Evolutionary conservation across 2,329 filamentous ascomycete genomes (phyloP), one percentile per base, ranked within the genome.

Genomic region (Macrophomina phaseolina): DNA sequence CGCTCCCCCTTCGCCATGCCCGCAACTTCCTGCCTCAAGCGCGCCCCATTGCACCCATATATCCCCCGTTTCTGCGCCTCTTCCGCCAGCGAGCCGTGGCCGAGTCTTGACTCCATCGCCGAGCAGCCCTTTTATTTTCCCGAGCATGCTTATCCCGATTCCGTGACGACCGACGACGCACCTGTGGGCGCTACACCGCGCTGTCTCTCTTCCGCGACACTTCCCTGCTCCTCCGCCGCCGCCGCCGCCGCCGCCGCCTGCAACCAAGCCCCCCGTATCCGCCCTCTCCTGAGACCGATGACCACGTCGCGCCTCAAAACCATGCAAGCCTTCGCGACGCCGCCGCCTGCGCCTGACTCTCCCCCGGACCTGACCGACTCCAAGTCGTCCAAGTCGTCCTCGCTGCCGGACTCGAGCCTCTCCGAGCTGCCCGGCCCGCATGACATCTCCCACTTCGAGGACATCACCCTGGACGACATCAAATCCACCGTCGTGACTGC

Each of bases 361-460:
- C 90, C 90, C 67, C 91, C 91, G 68, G 91, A 92, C 73, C 88
- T 97, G 81, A 92, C 91, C 69, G 86, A 85, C 71, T 96, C 92
- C 68, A 96, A 94, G 79, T 95, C 92, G 69, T 97, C 92, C 70
- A 96, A 95, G 80, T 93, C 93, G 34, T 96, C 92, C 5, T 97
- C 93, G 60, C 91, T 94, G 74, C 90, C 90, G 72, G 97, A 93
- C 45, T 89, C 91, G 66, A 89, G 87, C 69, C 90, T 88, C 73
- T 90, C 93, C 73, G 91, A 92, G 71, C 75, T 78, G 55, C 77
- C 79, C 68, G 76, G 77, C 72, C 79, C 81, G 32, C 88, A 90
- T 74, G 92, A 97, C 75, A 87, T 90, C 67, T 89, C 88, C 70
- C 89, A 97, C 77, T 97, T 97, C 73, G 94, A 98, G 77, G 94